A percentile compares a stretch with the other conserved stretches of the same genome.
Evolutionary conservation across 305 asterid genomes (phyloP).

Genomic region (Solanum hybrid): DNA sequence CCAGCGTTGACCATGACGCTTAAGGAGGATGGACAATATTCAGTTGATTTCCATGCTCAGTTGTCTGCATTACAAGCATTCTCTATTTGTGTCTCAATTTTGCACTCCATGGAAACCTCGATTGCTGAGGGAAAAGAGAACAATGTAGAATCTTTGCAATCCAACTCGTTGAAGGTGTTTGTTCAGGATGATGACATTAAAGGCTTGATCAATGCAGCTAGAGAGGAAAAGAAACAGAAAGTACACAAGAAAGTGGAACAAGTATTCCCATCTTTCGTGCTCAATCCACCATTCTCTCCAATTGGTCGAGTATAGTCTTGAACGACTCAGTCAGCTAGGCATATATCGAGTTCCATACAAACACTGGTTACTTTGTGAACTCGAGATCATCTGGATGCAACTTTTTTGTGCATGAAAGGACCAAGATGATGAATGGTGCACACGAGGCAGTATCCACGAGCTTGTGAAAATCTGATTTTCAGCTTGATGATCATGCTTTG

Average conservation of each 20-base stretch:
- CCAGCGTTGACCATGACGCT: constrained; percentile 55
- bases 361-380: background rate
- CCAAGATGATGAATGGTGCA: background rate
- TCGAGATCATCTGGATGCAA: background rate
- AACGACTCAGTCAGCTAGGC: background rate
- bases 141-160: constrained; percentile 29
- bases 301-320: constrained; percentile 53
- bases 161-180: constrained; percentile 45
- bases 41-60: constrained; percentile 77
- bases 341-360: background rate
- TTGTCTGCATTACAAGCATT: constrained; percentile 80
- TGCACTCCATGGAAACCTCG: constrained; percentile 70
- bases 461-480: background rate
- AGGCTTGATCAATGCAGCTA: constrained; percentile 33
- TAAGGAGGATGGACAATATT: constrained; percentile 52
- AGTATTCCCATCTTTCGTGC: constrained; percentile 46
- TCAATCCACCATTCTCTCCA: constrained; percentile 90
- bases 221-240: constrained; percentile 43
- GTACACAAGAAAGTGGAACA: constrained; percentile 39
- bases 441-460: background rate
- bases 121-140: constrained; percentile 32
- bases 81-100: constrained; percentile 63
- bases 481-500: background rate
- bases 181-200: constrained; percentile 53
- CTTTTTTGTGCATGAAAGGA: background rate